A percentile compares a stretch with the other conserved stretches of the same genome.
phyloP scores from a whole-genome alignment of 139 green algal species.

The Spirogloea muscicola region DNA sequence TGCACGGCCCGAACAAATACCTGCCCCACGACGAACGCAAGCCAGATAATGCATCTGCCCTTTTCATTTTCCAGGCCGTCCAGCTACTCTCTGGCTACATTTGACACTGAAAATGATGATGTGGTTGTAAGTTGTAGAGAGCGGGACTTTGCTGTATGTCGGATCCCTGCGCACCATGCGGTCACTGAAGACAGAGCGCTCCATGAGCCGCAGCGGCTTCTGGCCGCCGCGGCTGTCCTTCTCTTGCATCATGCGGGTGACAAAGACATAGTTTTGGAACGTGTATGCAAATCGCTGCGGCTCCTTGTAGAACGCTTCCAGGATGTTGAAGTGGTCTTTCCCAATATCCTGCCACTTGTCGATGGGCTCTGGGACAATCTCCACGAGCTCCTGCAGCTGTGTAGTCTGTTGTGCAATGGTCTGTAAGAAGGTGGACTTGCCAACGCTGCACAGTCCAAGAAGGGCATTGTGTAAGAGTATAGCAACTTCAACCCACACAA shows the following conservation, averaged over 20 bases:
- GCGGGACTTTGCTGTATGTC: no score
- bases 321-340: conserved; percentile 66
- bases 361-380: conserved; percentile 92
- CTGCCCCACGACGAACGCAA: no score
- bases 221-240: conserved; percentile 44
- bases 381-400: conserved; percentile 55
- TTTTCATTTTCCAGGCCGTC: no score
- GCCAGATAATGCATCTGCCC: no score
- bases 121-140: no score
- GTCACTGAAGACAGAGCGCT: conserved; percentile 94
- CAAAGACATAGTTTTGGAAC: conserved; percentile 98
- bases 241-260: conserved; percentile 74
- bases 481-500: no score
- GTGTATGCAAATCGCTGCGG: conserved; percentile 85
- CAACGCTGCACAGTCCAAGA: no score
- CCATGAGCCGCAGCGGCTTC: conserved; percentile 74
- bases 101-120: no score
- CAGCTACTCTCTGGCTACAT: no score
- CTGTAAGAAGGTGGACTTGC: conserved; percentile 91
- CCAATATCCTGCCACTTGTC: conserved; percentile 82
- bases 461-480: no score
- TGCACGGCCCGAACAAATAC: conserved; percentile 92
- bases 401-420: conserved; percentile 47
- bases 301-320: conserved; percentile 88
- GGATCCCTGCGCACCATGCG: conserved; percentile 64